Base-by-base conservation (phyloP, 176 grass and related monocot genomes). In the Ensete glaucum region DNA sequence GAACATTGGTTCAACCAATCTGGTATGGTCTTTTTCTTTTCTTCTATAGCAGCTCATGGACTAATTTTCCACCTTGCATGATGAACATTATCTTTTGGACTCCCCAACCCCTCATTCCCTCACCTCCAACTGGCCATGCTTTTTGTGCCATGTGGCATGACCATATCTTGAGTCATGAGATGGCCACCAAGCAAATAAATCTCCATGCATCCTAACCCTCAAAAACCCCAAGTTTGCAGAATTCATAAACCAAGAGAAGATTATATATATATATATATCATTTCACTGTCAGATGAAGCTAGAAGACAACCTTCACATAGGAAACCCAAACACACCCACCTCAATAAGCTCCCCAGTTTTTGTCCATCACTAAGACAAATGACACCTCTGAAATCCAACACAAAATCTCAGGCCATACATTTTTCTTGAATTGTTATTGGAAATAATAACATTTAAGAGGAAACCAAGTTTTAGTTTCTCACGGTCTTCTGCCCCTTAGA, bases 101-200 rank as follows among this genome's bases (percentile, higher is more conserved):
- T 73, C 52, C 22, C 1, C 51, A 21, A 15, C 71, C 71, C 51
- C 24, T 74, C 54, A 43, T 34, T 11, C 58, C 75, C 75, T 77
- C 75, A 77, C 65, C 60, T 25, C 7, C 60, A 52, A 9, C 59
- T 5, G 15, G 20, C 48, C 75, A 63, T 77, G 15, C 60, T 52
- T 26, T 1, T 65, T 14, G 3, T 53, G 59, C 75, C 75, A 77
- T 12, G 48, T 77, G 75, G 57, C 75, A 52, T 13, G 48, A 52
- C 49, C 56, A 52, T 77, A 77, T 77, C 75, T 65, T 16, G 12
- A 50, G 2, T 25, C 58, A 63, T 65, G 20, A 23, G 48, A 65
- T 16, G 25, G 64, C 43, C 11, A 63, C 75, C 75, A 65, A 64
- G 43, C 59, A 52, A 52, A 64, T 76, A 52, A 52, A 64, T 76